Conservation (phyloP, 768 basidiomycete genomes). For the Trametopsis cervina region DNA sequence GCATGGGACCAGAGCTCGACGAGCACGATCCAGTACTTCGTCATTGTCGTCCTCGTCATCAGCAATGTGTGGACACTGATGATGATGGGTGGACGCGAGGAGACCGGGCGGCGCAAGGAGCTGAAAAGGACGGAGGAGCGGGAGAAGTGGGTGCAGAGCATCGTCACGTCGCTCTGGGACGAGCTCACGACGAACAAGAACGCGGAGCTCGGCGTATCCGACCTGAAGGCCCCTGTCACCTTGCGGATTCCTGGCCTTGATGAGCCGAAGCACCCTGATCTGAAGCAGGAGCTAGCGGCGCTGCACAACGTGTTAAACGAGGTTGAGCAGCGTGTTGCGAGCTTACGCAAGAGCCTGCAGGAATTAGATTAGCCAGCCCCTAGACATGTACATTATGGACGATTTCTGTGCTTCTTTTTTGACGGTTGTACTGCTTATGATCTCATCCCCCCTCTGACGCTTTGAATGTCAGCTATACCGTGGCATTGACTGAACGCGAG, state of each 20-base stretch:
- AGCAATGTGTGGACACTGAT: constrained; percentile 71
- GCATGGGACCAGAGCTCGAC: constrained; percentile 73
- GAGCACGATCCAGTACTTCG: constrained; percentile 64
- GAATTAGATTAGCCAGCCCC: constrained; percentile 26
- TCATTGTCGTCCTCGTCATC: constrained; percentile 65
- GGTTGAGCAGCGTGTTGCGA: constrained; percentile 48
- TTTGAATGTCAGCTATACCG: too few species aligned
- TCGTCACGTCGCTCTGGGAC: constrained; percentile 67
- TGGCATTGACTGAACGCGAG: too few species aligned
- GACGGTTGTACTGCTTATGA: too few species aligned
- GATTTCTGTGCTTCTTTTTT: background rate
- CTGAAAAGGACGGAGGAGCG: constrained; percentile 53
- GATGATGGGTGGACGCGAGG: constrained; percentile 41
- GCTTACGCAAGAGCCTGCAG: constrained; percentile 35
- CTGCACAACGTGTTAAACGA: constrained; percentile 45
- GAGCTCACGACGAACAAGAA: constrained; percentile 49
- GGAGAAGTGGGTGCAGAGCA: constrained; percentile 69
- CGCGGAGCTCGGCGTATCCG: too few species aligned
- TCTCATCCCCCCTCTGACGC: too few species aligned
- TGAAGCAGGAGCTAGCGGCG: constrained; percentile 41
- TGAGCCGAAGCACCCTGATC: constrained; percentile 22
- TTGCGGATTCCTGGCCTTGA: too few species aligned
- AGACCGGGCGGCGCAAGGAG: constrained; percentile 38
- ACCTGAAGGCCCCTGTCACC: background rate
- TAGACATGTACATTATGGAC: background rate